These are phyloP conservation scores for Globisporangium alternatum DNA, from an alignment of 352 stramenopile species.

Conservation along the genomic window DNA sequence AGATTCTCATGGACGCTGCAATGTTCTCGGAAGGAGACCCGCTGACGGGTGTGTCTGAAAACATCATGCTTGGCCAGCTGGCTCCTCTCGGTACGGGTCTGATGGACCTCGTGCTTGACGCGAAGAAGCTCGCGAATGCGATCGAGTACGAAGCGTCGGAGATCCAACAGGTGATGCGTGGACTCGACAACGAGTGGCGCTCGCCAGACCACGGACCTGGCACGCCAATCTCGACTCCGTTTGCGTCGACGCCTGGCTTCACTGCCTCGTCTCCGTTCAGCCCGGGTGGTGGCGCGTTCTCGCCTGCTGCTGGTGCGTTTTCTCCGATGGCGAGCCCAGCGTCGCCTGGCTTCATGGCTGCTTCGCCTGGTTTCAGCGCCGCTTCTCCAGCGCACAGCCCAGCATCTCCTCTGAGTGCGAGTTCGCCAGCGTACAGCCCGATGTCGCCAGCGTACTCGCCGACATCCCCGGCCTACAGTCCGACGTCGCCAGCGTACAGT, in stretches of 20 bases:
- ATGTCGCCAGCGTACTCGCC: slow-evolving; percentile 88
- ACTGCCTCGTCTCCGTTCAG: slow-evolving; percentile 88
- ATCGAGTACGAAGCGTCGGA: slow-evolving; percentile 96
- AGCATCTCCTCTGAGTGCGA: slow-evolving; percentile 66
- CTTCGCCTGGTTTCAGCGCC: slow-evolving; percentile 71
- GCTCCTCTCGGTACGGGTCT: slow-evolving; percentile 95
- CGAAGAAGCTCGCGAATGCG: slow-evolving; percentile 96
- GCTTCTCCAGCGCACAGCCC: slow-evolving; percentile 76
- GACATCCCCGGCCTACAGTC: slow-evolving; percentile 61
- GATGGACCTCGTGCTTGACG: slow-evolving; percentile 98
- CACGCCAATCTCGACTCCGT: slow-evolving; percentile 86
- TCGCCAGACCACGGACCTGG: slow-evolving; percentile 74
- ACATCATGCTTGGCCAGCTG: slow-evolving; percentile 98
- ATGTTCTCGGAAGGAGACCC: slow-evolving; percentile 97
- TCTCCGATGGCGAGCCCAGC: slow-evolving; percentile 81
- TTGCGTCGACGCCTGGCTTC: slow-evolving; percentile 80
- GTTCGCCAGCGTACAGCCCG: slow-evolving; percentile 85
- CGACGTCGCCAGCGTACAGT: slow-evolving; percentile 80
- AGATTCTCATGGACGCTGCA: slow-evolving; percentile 99
- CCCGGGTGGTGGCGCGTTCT: slow-evolving; percentile 85
- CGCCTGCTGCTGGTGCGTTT: slow-evolving; percentile 81
- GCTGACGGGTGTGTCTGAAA: slow-evolving; percentile 97
- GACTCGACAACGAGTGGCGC: slow-evolving; percentile 90
- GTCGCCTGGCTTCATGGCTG: slow-evolving; percentile 72
- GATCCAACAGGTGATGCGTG: slow-evolving; percentile 89